These are phyloP conservation scores for Acacia melanoxylon DNA, from an alignment of 306 rosid genomes.

Conservation along the genomic window DNA sequence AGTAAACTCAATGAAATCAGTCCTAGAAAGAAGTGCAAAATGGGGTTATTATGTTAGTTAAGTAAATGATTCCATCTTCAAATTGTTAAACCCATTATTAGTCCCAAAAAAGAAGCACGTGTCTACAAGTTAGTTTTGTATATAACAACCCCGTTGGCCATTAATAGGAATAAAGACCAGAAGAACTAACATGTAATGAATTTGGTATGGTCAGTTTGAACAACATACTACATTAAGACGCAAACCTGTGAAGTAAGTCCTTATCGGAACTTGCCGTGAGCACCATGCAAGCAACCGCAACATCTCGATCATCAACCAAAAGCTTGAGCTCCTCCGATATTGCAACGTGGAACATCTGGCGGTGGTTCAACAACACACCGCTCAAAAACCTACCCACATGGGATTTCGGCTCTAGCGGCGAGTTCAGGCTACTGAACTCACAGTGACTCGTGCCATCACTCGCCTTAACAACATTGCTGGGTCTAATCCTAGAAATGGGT, in stretches of 20 bases:
- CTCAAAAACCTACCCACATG: conserved; percentile 54
- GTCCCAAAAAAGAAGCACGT: background rate
- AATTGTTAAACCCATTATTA: background rate
- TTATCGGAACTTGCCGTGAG: conserved; percentile 52
- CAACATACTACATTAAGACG: background rate
- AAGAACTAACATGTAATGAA: background rate
- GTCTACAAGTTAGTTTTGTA: background rate
- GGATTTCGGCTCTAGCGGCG: conserved; percentile 69
- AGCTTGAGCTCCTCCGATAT: conserved; percentile 68
- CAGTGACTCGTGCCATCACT: conserved; percentile 36
- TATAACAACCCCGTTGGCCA: background rate
- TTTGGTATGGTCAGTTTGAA: background rate
- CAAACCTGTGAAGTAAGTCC: conserved; percentile 80
- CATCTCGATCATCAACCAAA: conserved; percentile 69
- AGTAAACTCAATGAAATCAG: background rate
- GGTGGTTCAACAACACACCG: conserved; percentile 66
- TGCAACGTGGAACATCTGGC: conserved; percentile 66
- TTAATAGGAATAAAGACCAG: background rate
- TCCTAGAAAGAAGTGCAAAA: background rate
- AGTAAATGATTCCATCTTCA: no score
- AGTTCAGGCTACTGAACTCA: conserved; percentile 55
- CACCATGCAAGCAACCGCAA: conserved; percentile 54
- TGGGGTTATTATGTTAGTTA: no score
- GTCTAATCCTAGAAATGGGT: background rate
- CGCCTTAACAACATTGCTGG: conserved; percentile 22